Evolutionary conservation across 768 basidiomycete species (phyloP).

Genomic region (Lactifluus piperatus): DNA sequence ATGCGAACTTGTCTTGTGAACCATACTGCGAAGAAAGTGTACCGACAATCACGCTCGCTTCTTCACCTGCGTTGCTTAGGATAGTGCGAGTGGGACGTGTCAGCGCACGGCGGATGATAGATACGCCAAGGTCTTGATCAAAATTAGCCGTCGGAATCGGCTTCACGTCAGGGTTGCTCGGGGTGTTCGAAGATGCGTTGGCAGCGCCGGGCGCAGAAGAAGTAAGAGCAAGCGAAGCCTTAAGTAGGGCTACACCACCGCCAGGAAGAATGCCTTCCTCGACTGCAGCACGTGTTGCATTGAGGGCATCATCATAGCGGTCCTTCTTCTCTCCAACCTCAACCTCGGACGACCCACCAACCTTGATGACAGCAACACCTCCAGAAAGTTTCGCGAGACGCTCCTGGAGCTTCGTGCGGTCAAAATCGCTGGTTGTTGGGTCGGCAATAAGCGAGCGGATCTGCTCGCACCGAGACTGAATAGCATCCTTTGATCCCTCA

Average conservation of each 20-base stretch:
- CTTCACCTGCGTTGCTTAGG: slow-evolving; percentile 90
- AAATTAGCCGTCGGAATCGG: slow-evolving; percentile 83
- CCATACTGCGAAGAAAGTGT: slow-evolving; percentile 66
- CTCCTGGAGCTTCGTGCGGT: slow-evolving; percentile 92
- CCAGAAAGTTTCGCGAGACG: slow-evolving; percentile 93
- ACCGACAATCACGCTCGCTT: slow-evolving; percentile 88
- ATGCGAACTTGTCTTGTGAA: slow-evolving; percentile 64
- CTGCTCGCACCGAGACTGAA: slow-evolving; percentile 92
- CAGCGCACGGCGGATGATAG: slow-evolving; percentile 84
- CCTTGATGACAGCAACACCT: slow-evolving; percentile 98
- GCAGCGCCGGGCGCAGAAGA: slow-evolving; percentile 32
- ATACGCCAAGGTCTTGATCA: slow-evolving; percentile 93
- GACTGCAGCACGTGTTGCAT: slow-evolving; percentile 96
- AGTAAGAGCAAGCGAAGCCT: slow-evolving; percentile 64
- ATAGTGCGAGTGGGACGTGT: slow-evolving; percentile 81
- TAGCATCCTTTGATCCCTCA: slow-evolving; percentile 81
- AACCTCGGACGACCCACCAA: slow-evolving; percentile 88
- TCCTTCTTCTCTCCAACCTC: slow-evolving; percentile 99
- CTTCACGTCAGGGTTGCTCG: slow-evolving; percentile 48
- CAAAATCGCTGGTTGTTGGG: slow-evolving; percentile 82
- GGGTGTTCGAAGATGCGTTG: slow-evolving; percentile 17
- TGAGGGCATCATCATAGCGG: slow-evolving; percentile 92
- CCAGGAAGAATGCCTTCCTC: slow-evolving; percentile 98
- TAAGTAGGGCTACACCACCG: slow-evolving; percentile 88
- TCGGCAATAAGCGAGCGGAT: slow-evolving; percentile 80